These are phyloP conservation scores for Komagataella mondaviorum DNA, from an alignment of 805 yeast genomes.

Conservation along the genomic window DNA sequence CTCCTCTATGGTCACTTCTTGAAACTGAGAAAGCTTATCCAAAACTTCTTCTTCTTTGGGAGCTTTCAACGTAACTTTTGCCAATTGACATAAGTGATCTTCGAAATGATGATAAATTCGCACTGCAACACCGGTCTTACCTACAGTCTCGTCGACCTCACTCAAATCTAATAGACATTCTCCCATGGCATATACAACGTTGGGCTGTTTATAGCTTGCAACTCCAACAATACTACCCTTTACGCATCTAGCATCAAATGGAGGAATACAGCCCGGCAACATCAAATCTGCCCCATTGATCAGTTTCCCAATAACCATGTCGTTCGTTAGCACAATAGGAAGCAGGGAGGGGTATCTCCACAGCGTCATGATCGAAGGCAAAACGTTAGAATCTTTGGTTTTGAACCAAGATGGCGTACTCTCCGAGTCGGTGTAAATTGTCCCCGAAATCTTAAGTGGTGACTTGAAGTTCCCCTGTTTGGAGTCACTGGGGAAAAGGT, in stretches of 20 bases:
- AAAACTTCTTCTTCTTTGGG: constrained; percentile 24
- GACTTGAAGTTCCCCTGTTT: constrained; percentile 55
- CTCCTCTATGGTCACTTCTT: constrained; percentile 1
- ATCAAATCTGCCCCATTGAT: constrained; percentile 70
- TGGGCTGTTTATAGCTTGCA: constrained; percentile 44
- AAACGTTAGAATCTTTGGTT: constrained; percentile 33
- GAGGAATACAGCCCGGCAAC: constrained; percentile 58
- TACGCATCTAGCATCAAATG: constrained; percentile 34
- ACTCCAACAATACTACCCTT: constrained; percentile 60
- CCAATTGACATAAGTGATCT: constrained; percentile 47
- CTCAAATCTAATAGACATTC: constrained; percentile 34
- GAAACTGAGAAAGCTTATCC: constrained; percentile 2
- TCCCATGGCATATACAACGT: constrained; percentile 64
- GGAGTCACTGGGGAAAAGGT: constrained; percentile 34
- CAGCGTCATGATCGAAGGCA: constrained; percentile 63
- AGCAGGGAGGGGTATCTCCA: constrained; percentile 59
- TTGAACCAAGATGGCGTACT: constrained; percentile 67
- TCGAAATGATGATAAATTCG: constrained; percentile 50
- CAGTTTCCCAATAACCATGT: constrained; percentile 57
- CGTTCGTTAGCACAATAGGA: constrained; percentile 62
- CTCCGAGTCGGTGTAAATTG: constrained; percentile 48
- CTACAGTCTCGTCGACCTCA: constrained; percentile 32
- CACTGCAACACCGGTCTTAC: constrained; percentile 70
- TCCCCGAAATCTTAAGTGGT: constrained; percentile 37
- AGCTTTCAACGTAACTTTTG: constrained; percentile 29